phyloP scores from a whole-genome alignment of 148 eudicot genomes.

The Fallopia convolvulus region DNA sequence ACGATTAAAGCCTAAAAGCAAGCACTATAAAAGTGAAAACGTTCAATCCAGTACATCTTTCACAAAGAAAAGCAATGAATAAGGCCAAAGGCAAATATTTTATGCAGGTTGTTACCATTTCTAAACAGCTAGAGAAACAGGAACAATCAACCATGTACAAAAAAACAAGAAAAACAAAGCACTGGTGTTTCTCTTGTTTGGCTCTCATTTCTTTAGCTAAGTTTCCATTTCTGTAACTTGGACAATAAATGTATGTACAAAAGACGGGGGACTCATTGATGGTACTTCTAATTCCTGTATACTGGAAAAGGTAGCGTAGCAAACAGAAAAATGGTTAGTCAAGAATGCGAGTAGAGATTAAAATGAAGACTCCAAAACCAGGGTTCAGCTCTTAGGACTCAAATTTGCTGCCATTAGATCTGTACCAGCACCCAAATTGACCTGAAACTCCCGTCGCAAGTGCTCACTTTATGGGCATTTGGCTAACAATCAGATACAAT shows the following conservation, averaged over 20 bases:
- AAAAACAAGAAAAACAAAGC: not conserved
- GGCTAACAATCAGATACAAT: not conserved
- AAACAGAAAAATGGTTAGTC: not conserved
- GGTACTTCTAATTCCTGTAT: not conserved
- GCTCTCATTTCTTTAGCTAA: not conserved
- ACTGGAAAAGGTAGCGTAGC: not conserved
- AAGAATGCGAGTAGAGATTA: not conserved
- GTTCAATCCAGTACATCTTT: too few relatives aligned
- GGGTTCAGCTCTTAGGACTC: not conserved
- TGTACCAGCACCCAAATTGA: not conserved
- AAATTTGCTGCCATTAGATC: not conserved
- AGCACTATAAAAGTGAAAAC: too few relatives aligned
- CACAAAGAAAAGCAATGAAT: not conserved
- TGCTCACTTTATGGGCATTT: not conserved
- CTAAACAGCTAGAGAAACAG: not conserved
- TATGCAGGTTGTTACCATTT: not conserved
- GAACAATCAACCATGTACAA: not conserved
- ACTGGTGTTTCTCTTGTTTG: not conserved
- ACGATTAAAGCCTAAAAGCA: too few relatives aligned
- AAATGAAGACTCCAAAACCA: not conserved
- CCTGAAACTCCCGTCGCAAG: not conserved
- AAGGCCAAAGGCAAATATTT: not conserved
- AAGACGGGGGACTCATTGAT: not conserved
- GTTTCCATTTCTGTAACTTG: not conserved
- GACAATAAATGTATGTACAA: not conserved